A percentile compares a stretch with the other conserved stretches of the same genome.
Evolutionary conservation across 441 rosid species (phyloP).

Genomic region (Pelargonium citronellum): DNA sequence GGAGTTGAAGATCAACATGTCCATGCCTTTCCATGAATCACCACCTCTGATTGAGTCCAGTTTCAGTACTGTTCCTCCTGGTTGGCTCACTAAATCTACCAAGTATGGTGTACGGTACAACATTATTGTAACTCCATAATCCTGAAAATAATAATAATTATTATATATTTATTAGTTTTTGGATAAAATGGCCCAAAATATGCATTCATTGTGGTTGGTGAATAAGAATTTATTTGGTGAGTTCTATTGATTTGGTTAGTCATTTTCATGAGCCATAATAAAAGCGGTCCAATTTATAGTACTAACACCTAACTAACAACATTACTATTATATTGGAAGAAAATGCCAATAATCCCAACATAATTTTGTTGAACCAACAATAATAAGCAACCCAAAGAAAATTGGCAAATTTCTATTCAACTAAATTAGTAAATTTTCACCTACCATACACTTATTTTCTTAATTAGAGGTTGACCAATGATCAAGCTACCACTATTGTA

Average conservation of each 20-base stretch:
- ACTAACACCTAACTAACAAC: neutral
- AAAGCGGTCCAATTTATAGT: too few relatives aligned
- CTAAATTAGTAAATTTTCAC: too few relatives aligned
- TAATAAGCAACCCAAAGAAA: neutral
- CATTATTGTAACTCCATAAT: slow-evolving; percentile 40
- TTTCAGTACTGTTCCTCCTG: slow-evolving; percentile 43
- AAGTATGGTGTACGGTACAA: slow-evolving; percentile 50
- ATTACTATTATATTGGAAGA: neutral
- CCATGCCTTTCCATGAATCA: slow-evolving; percentile 59
- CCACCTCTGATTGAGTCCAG: slow-evolving; percentile 53
- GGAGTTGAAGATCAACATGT: slow-evolving; percentile 54
- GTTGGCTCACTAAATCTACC: slow-evolving; percentile 44
- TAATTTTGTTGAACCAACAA: neutral
- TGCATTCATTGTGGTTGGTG: slow-evolving; percentile 4
- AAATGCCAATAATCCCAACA: too few relatives aligned
- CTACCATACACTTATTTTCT: too few relatives aligned
- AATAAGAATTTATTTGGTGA: neutral
- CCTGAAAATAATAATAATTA: too few relatives aligned
- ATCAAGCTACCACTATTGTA: too few relatives aligned
- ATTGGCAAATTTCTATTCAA: neutral
- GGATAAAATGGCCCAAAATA: neutral
- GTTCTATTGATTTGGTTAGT: too few relatives aligned
- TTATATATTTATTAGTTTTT: neutral
- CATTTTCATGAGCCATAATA: neutral
- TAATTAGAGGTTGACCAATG: too few relatives aligned